Evolutionary conservation across 2,329 filamentous ascomycete genomes (phyloP).

Genomic region (Cercospora sp.): DNA sequence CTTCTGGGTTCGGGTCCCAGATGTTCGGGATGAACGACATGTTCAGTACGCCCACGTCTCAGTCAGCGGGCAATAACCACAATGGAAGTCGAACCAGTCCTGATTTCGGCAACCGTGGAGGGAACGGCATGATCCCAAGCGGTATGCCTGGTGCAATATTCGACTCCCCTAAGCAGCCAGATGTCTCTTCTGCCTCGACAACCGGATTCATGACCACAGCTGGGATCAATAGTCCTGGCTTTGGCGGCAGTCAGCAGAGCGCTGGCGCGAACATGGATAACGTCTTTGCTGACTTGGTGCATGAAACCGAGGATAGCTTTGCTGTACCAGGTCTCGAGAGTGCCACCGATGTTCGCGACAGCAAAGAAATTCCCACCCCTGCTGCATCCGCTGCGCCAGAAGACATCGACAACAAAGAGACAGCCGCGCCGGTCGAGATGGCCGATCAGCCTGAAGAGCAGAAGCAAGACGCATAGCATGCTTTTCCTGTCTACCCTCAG

Average conservation of each 20-base stretch:
- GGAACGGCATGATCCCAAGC: constrained; percentile 21
- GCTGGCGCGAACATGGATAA: constrained; percentile 36
- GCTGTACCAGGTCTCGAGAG: constrained; percentile 29
- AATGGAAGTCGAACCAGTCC: constrained; percentile 18
- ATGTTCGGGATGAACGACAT: constrained; percentile 35
- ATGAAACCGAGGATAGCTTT: constrained; percentile 35
- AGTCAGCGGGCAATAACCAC: neutral
- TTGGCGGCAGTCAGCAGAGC: constrained; percentile 36
- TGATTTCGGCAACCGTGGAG: constrained; percentile 14
- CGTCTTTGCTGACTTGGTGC: constrained; percentile 41
- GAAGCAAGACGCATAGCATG: constrained; percentile 10
- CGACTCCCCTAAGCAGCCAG: constrained; percentile 35
- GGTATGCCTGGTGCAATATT: constrained; percentile 33
- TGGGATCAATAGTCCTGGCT: constrained; percentile 36
- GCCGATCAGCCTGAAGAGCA: constrained; percentile 9
- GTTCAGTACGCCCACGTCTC: constrained; percentile 9
- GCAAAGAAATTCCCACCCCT: constrained; percentile 15
- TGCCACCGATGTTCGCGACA: constrained; percentile 24
- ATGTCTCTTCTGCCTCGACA: constrained; percentile 17
- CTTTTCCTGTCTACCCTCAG: neutral
- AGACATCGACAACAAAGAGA: constrained; percentile 5
- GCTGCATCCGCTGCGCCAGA: neutral
- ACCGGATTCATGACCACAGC: constrained; percentile 26
- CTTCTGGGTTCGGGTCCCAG: constrained; percentile 31
- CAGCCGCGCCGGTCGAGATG: constrained; percentile 2